Evolutionary conservation across 106 monocot species (phyloP), one percentile per base, ranked within the genome.

Genomic region (Triglochin maritima): DNA sequence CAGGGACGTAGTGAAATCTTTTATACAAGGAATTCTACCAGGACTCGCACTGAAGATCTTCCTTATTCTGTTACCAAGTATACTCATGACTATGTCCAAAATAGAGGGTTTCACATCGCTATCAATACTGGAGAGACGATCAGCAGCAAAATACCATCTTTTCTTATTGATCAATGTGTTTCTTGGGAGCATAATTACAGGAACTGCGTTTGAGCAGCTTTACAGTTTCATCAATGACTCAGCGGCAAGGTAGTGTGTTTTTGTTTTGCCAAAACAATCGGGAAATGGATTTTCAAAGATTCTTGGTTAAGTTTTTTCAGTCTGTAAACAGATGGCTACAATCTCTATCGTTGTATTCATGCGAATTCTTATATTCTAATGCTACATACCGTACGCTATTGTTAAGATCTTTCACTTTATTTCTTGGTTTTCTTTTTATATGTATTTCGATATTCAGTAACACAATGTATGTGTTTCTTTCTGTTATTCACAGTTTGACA

Each of bases 21-120:
- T 95, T n/a, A 64, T 95, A 60, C 90, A 95, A 79, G 94, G 94
- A 68, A 87, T 95, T 63, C 76, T 95, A 47, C 90, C 94, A 16
- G 90, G 94, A 53, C 85, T 95, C 66, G 87, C 77, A 17, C 68
- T 95, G 59, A 95, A 95, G 66, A 75, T 90, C 7, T 95, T 95
- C 56, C 85, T 95, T 64, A 81, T 85, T 60, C 11, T 95, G 64
- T 84, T 90, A 66, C 94, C 94, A 64, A 76, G 70, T 44, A 80
- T 95, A 73, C 83, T 95, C 17, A 85, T 95, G 87, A 72, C 71
- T 4, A 95, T 95, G 90, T 87, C 90, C 14, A 95, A 90, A 72
- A 83, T 90, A 69, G 90, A 95, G 78, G 94, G 94, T 50, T 70
- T 71, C 66, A 78, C 69, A 71, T 77, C 94, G 41, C 55, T 90